These are phyloP conservation scores for Fusarium poae DNA, from an alignment of 2,329 filamentous ascomycete species.

Conservation along the genomic window DNA sequence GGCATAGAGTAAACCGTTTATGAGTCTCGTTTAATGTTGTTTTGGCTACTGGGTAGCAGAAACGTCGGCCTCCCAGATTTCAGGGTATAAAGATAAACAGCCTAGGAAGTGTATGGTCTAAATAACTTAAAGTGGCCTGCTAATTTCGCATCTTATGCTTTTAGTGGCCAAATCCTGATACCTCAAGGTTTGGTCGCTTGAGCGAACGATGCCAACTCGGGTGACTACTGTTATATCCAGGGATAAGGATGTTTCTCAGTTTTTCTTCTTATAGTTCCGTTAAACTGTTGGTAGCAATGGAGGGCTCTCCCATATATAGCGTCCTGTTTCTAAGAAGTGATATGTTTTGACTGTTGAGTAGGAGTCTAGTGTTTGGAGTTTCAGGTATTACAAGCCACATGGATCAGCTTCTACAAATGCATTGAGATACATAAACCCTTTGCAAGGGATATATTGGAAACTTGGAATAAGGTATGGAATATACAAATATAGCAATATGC, in stretches of 20 bases:
- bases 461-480: background rate
- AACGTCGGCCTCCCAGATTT: too few relatives aligned
- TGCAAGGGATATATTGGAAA: background rate
- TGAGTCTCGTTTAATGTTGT: background rate
- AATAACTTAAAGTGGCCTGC: too few relatives aligned
- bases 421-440: accelerated
- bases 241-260: background rate
- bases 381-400: background rate
- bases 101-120: too few relatives aligned
- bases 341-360: background rate
- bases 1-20: too few relatives aligned
- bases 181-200: too few relatives aligned
- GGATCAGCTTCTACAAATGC: background rate
- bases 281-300: too few relatives aligned
- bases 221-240: too few relatives aligned
- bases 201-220: background rate
- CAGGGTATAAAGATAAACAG: too few relatives aligned
- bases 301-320: too few relatives aligned
- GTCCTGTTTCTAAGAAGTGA: background rate
- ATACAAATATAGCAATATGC: background rate
- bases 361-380: background rate
- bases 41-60: background rate
- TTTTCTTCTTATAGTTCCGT: background rate
- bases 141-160: too few relatives aligned
- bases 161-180: too few relatives aligned